Conservation (phyloP, 2,329 filamentous ascomycete species). For the Fusarium beomiforme region DNA sequence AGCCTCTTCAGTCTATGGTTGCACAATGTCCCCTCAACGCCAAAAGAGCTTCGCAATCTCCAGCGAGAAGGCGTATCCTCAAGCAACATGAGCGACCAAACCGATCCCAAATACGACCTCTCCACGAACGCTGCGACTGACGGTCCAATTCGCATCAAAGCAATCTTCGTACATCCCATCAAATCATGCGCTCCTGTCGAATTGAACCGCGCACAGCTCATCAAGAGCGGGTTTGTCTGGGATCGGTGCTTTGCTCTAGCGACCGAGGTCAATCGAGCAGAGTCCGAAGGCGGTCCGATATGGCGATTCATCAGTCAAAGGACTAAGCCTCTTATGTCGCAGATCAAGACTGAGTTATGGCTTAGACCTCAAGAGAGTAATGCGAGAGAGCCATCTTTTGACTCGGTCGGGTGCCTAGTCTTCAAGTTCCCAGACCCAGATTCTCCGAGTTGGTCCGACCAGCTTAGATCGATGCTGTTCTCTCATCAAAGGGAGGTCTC, state of each 20-base stretch:
- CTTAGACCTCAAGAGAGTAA: background rate
- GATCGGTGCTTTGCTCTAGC: conserved; percentile 46
- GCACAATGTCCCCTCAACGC: background rate
- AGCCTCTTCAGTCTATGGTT: background rate
- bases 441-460: background rate
- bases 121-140: background rate
- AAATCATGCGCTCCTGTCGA: conserved; percentile 45
- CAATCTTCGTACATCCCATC: conserved; percentile 43
- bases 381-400: background rate
- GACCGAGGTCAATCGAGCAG: conserved; percentile 39
- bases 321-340: conserved; percentile 31
- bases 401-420: conserved; percentile 1
- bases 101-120: conserved; percentile 19
- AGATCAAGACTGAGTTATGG: conserved; percentile 30
- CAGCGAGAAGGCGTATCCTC: conserved; percentile 25
- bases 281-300: background rate
- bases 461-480: accelerated
- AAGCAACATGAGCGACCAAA: conserved; percentile 43
- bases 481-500: background rate
- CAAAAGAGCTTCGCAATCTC: conserved; percentile 19
- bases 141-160: conserved; percentile 37
- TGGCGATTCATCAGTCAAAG: conserved; percentile 46
- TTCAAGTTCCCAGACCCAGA: conserved; percentile 16
- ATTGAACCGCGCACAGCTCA: conserved; percentile 32
- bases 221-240: conserved; percentile 40